Percentiles rank a stretch among this genome's conserved stretches.
These are phyloP conservation scores for Zoysia pacifica DNA, from an alignment of 176 grass and related monocot species.

Conservation along the genomic window DNA sequence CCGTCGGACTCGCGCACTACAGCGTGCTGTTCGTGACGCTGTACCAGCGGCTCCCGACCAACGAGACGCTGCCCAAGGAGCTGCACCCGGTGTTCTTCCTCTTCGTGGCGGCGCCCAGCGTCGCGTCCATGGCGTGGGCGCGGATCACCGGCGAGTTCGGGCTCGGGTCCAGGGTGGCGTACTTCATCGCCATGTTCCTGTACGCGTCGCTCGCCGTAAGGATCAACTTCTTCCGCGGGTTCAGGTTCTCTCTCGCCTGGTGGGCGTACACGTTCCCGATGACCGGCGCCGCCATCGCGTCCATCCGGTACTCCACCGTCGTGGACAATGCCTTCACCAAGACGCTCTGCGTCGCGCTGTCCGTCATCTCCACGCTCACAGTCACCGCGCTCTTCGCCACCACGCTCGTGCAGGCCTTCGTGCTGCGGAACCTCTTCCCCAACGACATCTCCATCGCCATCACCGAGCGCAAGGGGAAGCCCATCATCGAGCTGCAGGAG, in stretches of 20 bases:
- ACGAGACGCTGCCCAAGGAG: conserved; percentile 86
- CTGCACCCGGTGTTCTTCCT: conserved; percentile 97
- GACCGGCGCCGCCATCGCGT: conserved; percentile 76
- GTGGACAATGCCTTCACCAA: conserved; percentile 66
- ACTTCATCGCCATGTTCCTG: conserved; percentile 89
- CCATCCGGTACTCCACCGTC: conserved; percentile 71
- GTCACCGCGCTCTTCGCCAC: conserved; percentile 54
- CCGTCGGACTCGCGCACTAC: conserved; percentile 86
- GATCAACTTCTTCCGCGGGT: conserved; percentile 87
- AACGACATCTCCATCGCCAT: conserved; percentile 97
- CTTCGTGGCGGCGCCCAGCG: conserved; percentile 85
- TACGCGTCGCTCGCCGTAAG: conserved; percentile 86
- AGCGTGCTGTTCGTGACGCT: conserved; percentile 87
- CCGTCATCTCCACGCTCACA: conserved; percentile 53
- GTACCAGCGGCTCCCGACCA: conserved; percentile 92
- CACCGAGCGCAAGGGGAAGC: conserved; percentile 48
- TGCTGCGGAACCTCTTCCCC: conserved; percentile 73
- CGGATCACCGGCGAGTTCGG: conserved; percentile 71
- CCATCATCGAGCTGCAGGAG: conserved; percentile 50
- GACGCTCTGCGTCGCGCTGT: conserved; percentile 52
- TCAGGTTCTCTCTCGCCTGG: conserved; percentile 90
- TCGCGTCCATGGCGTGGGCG: conserved; percentile 86
- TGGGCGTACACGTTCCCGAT: conserved; percentile 98
- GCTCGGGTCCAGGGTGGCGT: conserved; percentile 44
- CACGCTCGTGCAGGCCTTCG: conserved; percentile 67